Percentiles rank a stretch among this genome's conserved stretches.
Conservation (phyloP, 495 filamentous ascomycete genomes). For the Penicillium parvum region DNA sequence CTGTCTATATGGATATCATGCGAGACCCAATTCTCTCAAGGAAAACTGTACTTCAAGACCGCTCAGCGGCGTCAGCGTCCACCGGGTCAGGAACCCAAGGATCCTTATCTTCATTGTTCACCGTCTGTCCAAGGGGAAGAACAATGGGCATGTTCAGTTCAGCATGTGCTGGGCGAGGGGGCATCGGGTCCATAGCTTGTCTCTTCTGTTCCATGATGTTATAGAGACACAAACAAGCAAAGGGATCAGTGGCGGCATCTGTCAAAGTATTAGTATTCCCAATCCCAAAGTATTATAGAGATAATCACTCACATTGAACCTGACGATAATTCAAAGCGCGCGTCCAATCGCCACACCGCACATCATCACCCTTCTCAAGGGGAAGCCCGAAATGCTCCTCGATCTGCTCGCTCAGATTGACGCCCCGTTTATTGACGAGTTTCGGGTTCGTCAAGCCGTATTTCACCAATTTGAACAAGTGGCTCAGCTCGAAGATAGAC, state of each 20-base stretch:
- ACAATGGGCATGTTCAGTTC: slow-evolving; percentile 60
- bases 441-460: slow-evolving; percentile 47
- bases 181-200: slow-evolving; percentile 57
- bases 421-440: slow-evolving; percentile 59
- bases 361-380: slow-evolving; percentile 62
- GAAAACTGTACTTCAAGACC: background rate
- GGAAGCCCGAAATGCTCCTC: slow-evolving; percentile 71
- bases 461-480: slow-evolving; percentile 71
- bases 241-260: slow-evolving; percentile 84
- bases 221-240: slow-evolving; percentile 71
- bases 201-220: slow-evolving; percentile 64
- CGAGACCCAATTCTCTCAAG: too few species aligned
- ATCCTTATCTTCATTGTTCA: slow-evolving; percentile 7
- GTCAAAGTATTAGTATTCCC: background rate
- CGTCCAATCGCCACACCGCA: slow-evolving; percentile 71
- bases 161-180: slow-evolving; percentile 63
- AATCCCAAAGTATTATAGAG: background rate
- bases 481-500: slow-evolving; percentile 74
- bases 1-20: background rate
- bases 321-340: slow-evolving; percentile 57
- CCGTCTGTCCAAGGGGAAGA: slow-evolving; percentile 8
- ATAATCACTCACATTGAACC: slow-evolving; percentile 58
- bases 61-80: slow-evolving; percentile 4
- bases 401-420: slow-evolving; percentile 63
- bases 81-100: background rate